Base-by-base conservation (phyloP, 805 yeast genomes). In the Dipodascopsis uninucleata region DNA sequence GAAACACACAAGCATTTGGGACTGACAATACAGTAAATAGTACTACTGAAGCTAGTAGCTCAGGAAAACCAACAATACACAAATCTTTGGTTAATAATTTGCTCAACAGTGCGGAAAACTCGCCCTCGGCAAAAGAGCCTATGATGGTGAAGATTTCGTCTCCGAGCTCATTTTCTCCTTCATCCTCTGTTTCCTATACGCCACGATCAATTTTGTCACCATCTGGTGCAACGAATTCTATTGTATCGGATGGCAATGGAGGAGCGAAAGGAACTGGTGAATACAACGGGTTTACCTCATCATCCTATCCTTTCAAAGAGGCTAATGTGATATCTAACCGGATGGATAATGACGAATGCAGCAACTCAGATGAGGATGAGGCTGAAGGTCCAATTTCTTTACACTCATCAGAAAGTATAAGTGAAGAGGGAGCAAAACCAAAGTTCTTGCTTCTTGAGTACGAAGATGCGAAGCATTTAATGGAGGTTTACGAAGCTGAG, bases 401-500 rank as follows among this genome's bases (percentile, higher is more conserved):
- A 45, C 10, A 9, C 7, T n/a, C n/a, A n/a, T 28, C 12, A 26
- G n/a, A 14, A 36, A 9, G 20, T 12, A 31, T 5, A 29, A 22
- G 23, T 23, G 12, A 14, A 23, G 31, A 28, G n/a, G 31, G 22
- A 33, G 28, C 14, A 28, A 31, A n/a, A n/a, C n/a, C n/a, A 21
- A 26, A 31, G 28, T 37, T 28, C 24, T 9, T 52, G 9, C 35
- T 40, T 36, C 14, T 55, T 22, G 38, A 43, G 26, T 39, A 37
- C 34, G 35, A 23, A 9, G 47, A 42, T 8, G 58, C 55, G 10
- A 37, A 36, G 9, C 26, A 28, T 3, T 28, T 52, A 12, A 41
- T 57, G 5, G 46, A 50, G 9, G 44, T 49, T 3, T 58, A 51
- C 31, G 61, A 58, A 31, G 24, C 41, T 18, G 61, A 58, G 41